Evolutionary conservation across 768 basidiomycete genomes (phyloP), one percentile per base, ranked within the genome.

Genomic region (Tulasnella sp.): DNA sequence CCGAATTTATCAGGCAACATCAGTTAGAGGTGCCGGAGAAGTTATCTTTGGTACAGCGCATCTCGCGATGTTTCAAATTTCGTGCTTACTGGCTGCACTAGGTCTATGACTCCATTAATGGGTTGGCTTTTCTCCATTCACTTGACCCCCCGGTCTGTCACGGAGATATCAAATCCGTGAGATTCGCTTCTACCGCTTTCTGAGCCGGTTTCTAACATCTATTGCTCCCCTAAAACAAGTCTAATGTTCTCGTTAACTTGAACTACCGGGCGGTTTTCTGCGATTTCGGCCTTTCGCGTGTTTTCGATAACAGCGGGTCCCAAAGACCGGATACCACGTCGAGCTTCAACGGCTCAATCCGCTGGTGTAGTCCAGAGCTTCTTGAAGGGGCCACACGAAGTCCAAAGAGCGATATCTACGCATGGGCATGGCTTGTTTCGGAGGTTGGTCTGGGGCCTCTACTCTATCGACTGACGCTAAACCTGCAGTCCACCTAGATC

Each of bases 281-380:
- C 67, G 67, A 67, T 42, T 67, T 67, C n/a, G 67, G 67, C n/a
- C 22, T 41, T 3, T 19, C 67, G 9, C 32, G 39, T 5, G n/a
- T 35, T 11, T 32, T 62, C 16, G 67, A 39, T 17, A 36, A 67
- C 34, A 39, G 29, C 35, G 26, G 39, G 26, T 32, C 19, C 67
- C 14, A 19, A 32, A 39, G 36, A 7, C 39, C 40, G 19, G 40
- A 37, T 6, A 67, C 67, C 2, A n/a, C 67, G 6, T n/a, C 26
- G 2, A 36, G 67, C 6, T 67, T 67, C 67, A 67, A 67, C n/a
- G 67, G 67, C n/a, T 67, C 67, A 19, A 67, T 67, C 35, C 35
- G 37, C 14, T 67, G 41, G 37, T 67, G 67, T 29, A 67, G 67
- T 29, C 67, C 67, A 19, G 67, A 67, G 32, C 26, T 67, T 19